These are phyloP conservation scores for Mortierella claussenii DNA, from an alignment of 192 early-diverging fungal species.

Conservation along the genomic window DNA sequence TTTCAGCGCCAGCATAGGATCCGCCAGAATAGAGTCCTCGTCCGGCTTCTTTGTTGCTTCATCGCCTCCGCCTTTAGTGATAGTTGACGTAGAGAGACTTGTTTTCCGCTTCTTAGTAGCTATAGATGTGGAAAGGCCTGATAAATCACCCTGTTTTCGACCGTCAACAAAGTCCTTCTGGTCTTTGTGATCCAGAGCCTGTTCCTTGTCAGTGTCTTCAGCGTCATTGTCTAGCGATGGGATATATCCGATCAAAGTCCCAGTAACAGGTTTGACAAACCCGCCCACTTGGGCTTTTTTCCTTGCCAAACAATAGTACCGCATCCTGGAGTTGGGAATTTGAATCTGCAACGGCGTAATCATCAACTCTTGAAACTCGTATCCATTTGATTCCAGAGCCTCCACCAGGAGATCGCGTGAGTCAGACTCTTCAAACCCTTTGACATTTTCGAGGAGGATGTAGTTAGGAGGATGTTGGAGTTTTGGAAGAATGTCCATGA, in stretches of 20 bases:
- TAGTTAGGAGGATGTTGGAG: conserved; percentile 68
- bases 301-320: conserved; percentile 77
- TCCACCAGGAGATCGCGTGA: conserved; percentile 21
- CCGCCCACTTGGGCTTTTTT: conserved; percentile 30
- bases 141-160: conserved; percentile 42
- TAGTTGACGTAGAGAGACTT: conserved; percentile 21
- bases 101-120: conserved; percentile 30
- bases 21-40: conserved; percentile 31
- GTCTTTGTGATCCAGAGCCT: neutral
- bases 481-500: conserved; percentile 71
- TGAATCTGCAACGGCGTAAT: conserved; percentile 79
- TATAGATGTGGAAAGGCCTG: conserved; percentile 36
- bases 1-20: conserved; percentile 30
- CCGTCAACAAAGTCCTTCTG: conserved; percentile 53
- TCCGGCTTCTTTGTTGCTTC: conserved; percentile 22
- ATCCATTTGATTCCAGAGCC: conserved; percentile 56
- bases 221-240: conserved; percentile 14
- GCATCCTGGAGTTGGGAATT: conserved; percentile 81
- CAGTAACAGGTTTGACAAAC: conserved; percentile 55
- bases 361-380: conserved; percentile 78
- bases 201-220: neutral
- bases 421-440: conserved; percentile 76
- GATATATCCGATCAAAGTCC: conserved; percentile 55
- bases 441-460: conserved; percentile 84
- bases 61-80: conserved; percentile 17